phyloP scores from a whole-genome alignment of 495 filamentous ascomycete genomes.

The Hypoxylon trugodes region DNA sequence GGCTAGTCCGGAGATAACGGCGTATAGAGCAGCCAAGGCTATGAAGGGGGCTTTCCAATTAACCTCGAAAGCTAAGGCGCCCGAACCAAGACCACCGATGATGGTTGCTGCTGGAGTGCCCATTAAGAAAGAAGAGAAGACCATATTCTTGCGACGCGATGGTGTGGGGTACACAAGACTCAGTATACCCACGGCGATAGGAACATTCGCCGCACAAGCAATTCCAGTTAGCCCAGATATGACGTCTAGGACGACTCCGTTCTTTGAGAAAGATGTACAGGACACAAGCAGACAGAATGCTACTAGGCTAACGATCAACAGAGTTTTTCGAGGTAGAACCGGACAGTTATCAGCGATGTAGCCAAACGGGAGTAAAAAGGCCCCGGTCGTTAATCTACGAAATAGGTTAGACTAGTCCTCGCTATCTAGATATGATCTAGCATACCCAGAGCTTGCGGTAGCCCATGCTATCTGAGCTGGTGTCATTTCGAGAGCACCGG shows the following conservation, averaged over 20 bases:
- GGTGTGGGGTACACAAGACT: slow-evolving; percentile 61
- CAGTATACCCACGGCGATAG: slow-evolving; percentile 67
- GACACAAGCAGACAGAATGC: slow-evolving; percentile 62
- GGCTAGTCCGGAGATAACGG: slow-evolving; percentile 27
- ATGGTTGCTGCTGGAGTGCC: slow-evolving; percentile 71
- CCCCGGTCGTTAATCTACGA: slow-evolving; percentile 60
- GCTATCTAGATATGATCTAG: too few relatives aligned
- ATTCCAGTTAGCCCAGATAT: slow-evolving; percentile 67
- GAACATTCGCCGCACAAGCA: slow-evolving; percentile 65
- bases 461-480: slow-evolving; percentile 71
- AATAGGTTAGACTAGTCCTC: too few relatives aligned
- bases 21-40: slow-evolving; percentile 62
- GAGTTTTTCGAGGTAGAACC: slow-evolving; percentile 64
- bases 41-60: slow-evolving; percentile 69
- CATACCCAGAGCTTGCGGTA: slow-evolving; percentile 62
- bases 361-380: slow-evolving; percentile 69
- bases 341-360: slow-evolving; percentile 61
- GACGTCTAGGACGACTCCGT: slow-evolving; percentile 63
- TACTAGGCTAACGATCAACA: slow-evolving; percentile 64
- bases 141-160: slow-evolving; percentile 66
- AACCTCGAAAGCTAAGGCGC: slow-evolving; percentile 61
- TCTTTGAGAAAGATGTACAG: slow-evolving; percentile 62
- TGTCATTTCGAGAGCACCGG: slow-evolving; percentile 66
- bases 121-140: slow-evolving; percentile 69
- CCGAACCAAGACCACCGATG: slow-evolving; percentile 66